These are phyloP conservation scores for Blastomyces gilchristii DNA, from an alignment of 2,329 filamentous ascomycete species.

Conservation along the genomic window DNA sequence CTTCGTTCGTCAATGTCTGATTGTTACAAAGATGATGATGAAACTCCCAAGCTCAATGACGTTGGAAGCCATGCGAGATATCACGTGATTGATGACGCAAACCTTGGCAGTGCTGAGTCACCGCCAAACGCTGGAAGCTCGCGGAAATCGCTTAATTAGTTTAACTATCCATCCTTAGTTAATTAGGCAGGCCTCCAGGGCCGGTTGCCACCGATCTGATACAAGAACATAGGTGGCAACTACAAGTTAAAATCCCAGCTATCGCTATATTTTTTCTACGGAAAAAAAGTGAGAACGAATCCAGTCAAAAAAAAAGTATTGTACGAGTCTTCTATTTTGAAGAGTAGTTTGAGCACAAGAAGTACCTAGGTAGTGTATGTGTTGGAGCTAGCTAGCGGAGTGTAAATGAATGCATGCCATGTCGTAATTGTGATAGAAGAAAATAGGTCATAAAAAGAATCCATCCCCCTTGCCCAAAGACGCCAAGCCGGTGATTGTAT, in stretches of 20 bases:
- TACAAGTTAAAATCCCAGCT: too few relatives aligned
- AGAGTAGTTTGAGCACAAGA: neutral
- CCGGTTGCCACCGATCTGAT: too few relatives aligned
- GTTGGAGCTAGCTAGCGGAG: neutral
- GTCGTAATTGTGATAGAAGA: neutral
- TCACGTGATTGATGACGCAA: neutral
- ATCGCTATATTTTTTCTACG: neutral
- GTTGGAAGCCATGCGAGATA: too few relatives aligned
- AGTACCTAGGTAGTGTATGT: neutral
- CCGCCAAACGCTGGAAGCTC: too few relatives aligned
- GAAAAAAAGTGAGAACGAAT: neutral
- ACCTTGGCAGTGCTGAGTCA: neutral
- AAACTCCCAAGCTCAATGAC: too few relatives aligned
- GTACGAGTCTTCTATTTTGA: neutral
- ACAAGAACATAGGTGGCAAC: too few relatives aligned
- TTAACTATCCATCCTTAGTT: too few relatives aligned
- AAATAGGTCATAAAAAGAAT: conserved; percentile 2
- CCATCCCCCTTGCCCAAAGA: neutral
- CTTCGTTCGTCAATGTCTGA: too few relatives aligned
- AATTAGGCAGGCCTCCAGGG: too few relatives aligned
- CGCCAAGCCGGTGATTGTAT: conserved; percentile 5
- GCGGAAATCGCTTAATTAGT: too few relatives aligned
- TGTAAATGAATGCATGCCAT: conserved; percentile 2
- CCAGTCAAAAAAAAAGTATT: neutral
- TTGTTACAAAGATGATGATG: too few relatives aligned